These are phyloP conservation scores for Neopestalotiopsis sp. DNA, from an alignment of 2,329 filamentous ascomycete genomes.

Conservation along the genomic window DNA sequence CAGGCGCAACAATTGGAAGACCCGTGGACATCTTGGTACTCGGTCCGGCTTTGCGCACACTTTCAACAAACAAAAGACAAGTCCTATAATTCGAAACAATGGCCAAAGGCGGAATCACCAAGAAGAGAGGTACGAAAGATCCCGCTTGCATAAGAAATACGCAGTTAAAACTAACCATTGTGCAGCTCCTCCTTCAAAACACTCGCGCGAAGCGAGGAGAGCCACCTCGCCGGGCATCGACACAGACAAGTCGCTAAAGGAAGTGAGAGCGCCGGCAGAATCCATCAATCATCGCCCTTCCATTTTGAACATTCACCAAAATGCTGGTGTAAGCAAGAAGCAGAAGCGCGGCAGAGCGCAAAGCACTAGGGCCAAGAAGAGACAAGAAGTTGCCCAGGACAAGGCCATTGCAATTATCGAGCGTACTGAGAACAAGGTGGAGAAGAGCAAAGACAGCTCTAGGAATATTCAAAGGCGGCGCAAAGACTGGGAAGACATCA, in stretches of 20 bases:
- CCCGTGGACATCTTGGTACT: neutral
- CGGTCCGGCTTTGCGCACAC: neutral
- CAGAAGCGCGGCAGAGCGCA: conserved; percentile 61
- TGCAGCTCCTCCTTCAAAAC: conserved; percentile 63
- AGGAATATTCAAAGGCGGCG: conserved; percentile 53
- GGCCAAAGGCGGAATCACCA: conserved; percentile 40
- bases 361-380: conserved; percentile 60
- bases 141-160: neutral
- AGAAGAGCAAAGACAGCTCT: conserved; percentile 58
- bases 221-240: conserved; percentile 74
- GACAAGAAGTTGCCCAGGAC: conserved; percentile 63
- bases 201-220: conserved; percentile 77
- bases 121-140: conserved; percentile 35
- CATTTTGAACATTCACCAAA: conserved; percentile 72
- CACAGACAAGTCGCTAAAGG: conserved; percentile 74
- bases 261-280: conserved; percentile 56
- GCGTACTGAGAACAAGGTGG: conserved; percentile 60
- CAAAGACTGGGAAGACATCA: conserved; percentile 65
- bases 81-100: conserved; percentile 26
- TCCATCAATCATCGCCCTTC: conserved; percentile 62
- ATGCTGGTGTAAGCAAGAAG: conserved; percentile 73
- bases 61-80: neutral
- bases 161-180: neutral
- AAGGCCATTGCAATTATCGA: conserved; percentile 66
- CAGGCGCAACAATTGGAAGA: neutral